These are phyloP conservation scores for Cercospora nicotianae DNA, from an alignment of 2,329 filamentous ascomycete genomes.

Conservation along the genomic window DNA sequence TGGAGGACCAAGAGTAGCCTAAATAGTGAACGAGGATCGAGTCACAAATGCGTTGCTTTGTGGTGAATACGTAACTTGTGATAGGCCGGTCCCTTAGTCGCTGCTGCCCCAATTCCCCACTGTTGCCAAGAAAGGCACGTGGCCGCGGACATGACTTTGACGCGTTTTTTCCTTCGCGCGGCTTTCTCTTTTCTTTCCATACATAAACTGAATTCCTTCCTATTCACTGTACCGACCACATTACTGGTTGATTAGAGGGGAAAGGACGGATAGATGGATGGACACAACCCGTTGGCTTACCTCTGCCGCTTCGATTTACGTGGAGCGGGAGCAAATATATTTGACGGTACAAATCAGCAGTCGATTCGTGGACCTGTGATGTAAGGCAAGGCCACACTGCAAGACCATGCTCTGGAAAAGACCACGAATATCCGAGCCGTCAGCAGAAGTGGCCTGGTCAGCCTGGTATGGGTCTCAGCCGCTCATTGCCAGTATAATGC, in stretches of 20 bases:
- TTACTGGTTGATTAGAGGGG: slow-evolving; percentile 62
- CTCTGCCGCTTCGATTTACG: slow-evolving; percentile 50
- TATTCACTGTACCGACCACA: slow-evolving; percentile 67
- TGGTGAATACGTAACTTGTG: slow-evolving; percentile 9
- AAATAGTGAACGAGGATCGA: slow-evolving; percentile 8
- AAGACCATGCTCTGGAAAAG: background rate
- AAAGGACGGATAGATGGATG: slow-evolving; percentile 66
- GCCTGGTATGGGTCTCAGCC: background rate
- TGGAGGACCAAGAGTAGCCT: background rate
- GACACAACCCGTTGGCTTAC: slow-evolving; percentile 56
- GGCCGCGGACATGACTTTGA: background rate
- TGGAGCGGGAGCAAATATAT: slow-evolving; percentile 52
- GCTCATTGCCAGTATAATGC: background rate
- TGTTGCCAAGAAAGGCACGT: slow-evolving; percentile 11
- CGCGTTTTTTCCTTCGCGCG: slow-evolving; percentile 26
- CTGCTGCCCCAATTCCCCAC: background rate
- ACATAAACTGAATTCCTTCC: slow-evolving; percentile 50
- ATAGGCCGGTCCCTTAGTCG: slow-evolving; percentile 10
- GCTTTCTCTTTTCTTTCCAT: slow-evolving; percentile 33
- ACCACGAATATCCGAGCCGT: background rate
- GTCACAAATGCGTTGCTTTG: slow-evolving; percentile 3
- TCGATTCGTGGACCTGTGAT: background rate
- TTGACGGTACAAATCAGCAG: slow-evolving; percentile 43
- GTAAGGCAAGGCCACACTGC: background rate
- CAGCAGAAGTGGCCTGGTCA: background rate